Evolutionary conservation across 148 eudicot genomes (phyloP).

Genomic region (Fagopyrum homotropicum): DNA sequence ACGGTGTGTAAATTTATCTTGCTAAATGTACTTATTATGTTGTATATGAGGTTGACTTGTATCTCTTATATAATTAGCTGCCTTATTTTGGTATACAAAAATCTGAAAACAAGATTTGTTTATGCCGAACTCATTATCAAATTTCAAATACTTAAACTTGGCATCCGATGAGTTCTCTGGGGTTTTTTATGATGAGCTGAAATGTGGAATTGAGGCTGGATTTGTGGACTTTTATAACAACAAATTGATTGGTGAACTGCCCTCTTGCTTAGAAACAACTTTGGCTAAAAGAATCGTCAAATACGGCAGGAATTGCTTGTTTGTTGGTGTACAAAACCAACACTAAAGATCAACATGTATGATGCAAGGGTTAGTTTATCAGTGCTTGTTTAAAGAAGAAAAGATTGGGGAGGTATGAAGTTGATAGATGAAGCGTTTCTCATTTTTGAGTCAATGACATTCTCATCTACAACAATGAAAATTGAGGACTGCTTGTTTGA

Average conservation of each 20-base stretch:
- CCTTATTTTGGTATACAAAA: too few relatives aligned
- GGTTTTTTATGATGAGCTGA: conserved; percentile 28
- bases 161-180: conserved; percentile 51
- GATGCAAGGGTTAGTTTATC: too few relatives aligned
- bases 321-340: conserved; percentile 30
- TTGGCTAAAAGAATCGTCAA: conserved; percentile 34
- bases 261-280: conserved; percentile 35
- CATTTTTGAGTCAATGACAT: conserved; percentile 54
- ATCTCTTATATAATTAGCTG: too few relatives aligned
- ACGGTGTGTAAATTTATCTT: too few relatives aligned
- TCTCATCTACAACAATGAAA: conserved; percentile 46
- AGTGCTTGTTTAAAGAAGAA: conserved; percentile 4
- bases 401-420: conserved; percentile 92
- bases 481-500: conserved; percentile 77
- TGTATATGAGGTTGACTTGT: too few relatives aligned
- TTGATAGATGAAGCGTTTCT: conserved; percentile 85
- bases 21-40: too few relatives aligned
- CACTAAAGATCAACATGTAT: conserved; percentile 19
- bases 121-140: conserved; percentile 29
- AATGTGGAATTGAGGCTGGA: conserved; percentile 44
- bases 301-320: conserved; percentile 49
- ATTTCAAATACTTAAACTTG: conserved; percentile 56
- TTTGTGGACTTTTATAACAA: conserved; percentile 52
- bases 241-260: conserved; percentile 45
- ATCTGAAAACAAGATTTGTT: too few relatives aligned